Conservation (phyloP, 2,329 filamentous ascomycete species). For the Xylariaceae sp. region DNA sequence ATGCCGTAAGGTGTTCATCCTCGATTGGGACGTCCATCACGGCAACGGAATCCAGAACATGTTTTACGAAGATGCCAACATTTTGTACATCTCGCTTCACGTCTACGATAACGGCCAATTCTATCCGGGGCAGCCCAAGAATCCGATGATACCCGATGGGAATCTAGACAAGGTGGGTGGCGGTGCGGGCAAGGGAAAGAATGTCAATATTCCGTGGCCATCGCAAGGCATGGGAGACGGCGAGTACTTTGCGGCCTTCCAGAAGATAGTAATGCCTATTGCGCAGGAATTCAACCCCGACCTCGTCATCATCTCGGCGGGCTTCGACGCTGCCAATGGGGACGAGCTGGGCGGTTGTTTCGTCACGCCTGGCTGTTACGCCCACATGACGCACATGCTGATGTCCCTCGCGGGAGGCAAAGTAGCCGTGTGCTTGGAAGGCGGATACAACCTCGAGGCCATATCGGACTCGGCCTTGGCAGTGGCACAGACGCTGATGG, state of each 20-base stretch:
- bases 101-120: conserved; percentile 81
- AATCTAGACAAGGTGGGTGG: conserved; percentile 57
- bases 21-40: conserved; percentile 83
- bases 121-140: conserved; percentile 69
- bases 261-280: conserved; percentile 94
- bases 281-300: conserved; percentile 91
- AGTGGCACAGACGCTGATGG: conserved; percentile 90
- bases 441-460: conserved; percentile 88
- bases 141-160: conserved; percentile 55
- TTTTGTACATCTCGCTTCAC: conserved; percentile 92
- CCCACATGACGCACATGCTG: conserved; percentile 98
- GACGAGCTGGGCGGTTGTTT: conserved; percentile 91
- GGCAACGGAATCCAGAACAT: conserved; percentile 96
- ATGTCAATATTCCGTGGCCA: conserved; percentile 65
- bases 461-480: conserved; percentile 91
- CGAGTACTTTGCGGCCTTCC: conserved; percentile 95
- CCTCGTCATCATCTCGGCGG: conserved; percentile 89
- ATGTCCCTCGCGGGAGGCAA: conserved; percentile 91
- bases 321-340: conserved; percentile 91
- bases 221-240: conserved; percentile 85
- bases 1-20: conserved; percentile 84
- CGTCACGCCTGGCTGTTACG: conserved; percentile 86
- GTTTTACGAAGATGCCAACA: conserved; percentile 90
- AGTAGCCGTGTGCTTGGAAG: conserved; percentile 88
- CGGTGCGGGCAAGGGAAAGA: conserved; percentile 53